A percentile compares a stretch with the other conserved stretches of the same genome.
Evolutionary conservation across 768 basidiomycete species (phyloP).

Genomic region (Omphalotus guepiniiformis): DNA sequence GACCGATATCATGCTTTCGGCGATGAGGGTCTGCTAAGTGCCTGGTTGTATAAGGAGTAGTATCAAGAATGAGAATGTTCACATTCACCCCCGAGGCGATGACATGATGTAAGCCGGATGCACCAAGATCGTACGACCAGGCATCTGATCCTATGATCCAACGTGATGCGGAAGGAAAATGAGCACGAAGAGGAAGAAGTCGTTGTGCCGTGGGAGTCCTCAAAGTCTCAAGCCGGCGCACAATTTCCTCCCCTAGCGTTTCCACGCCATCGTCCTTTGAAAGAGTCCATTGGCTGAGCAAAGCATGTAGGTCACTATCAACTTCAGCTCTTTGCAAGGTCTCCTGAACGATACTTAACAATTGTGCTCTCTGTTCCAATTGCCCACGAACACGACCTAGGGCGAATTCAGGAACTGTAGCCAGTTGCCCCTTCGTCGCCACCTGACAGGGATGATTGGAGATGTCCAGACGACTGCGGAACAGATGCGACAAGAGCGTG

Average conservation of each 20-base stretch:
- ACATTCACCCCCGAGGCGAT: slow-evolving; percentile 68
- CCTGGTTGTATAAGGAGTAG: slow-evolving; percentile 58
- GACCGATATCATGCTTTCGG: slow-evolving; percentile 72
- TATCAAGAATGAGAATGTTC: slow-evolving; percentile 73
- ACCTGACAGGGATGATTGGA: slow-evolving; percentile 58
- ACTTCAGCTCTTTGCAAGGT: slow-evolving; percentile 36
- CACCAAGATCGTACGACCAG: slow-evolving; percentile 75
- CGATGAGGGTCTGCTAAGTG: slow-evolving; percentile 43
- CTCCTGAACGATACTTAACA: slow-evolving; percentile 44
- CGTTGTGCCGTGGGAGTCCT: slow-evolving; percentile 27
- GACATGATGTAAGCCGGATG: slow-evolving; percentile 70
- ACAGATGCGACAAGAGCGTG: slow-evolving; percentile 15
- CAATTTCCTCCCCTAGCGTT: slow-evolving; percentile 41
- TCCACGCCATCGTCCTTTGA: slow-evolving; percentile 44
- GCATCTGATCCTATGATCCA: slow-evolving; percentile 82
- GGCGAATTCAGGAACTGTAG: slow-evolving; percentile 68
- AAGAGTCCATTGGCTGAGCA: slow-evolving; percentile 55
- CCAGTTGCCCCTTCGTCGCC: slow-evolving; percentile 42
- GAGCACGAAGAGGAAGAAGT: slow-evolving; percentile 37
- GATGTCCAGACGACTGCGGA: slow-evolving; percentile 54
- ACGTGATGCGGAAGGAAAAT: slow-evolving; percentile 47
- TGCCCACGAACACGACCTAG: slow-evolving; percentile 67
- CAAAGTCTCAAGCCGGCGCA: slow-evolving; percentile 28
- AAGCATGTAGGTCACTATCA: slow-evolving; percentile 39
- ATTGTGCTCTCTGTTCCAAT: slow-evolving; percentile 46